Base-by-base conservation (phyloP, 2,329 filamentous ascomycete species). In the Colletotrichum sublineola region DNA sequence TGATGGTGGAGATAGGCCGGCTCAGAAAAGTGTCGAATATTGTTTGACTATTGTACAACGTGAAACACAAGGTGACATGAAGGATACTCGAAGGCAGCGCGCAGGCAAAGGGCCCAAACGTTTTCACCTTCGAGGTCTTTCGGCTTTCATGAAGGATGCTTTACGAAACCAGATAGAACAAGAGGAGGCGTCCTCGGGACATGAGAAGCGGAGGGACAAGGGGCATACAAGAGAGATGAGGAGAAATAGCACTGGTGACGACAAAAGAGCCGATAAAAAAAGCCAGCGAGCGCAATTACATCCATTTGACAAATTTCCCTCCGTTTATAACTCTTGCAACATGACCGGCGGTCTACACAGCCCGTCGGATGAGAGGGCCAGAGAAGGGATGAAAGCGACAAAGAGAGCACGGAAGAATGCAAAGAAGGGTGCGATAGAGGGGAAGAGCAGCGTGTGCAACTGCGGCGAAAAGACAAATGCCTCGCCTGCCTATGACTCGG, bases 381-480 rank as follows among this genome's bases (percentile, higher is more conserved):
- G 48, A 62, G 15, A 53, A 53, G 36, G 18, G 38, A 24, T 15
- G 36, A 42, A 20, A 29, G 8, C 14, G 33, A 40, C 4, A 42
- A 53, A 9, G 18, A 53, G 20, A 31, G 29, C 42, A 31, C n/a
- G n/a, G 12, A 20, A 53, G 48, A 53, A 42, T 18, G 38, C 24
- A 40, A 38, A 53, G 61, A 12, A 3, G 36, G 46, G 46, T 3
- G 29, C 12, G 24, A 52, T 9, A 29, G 31, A 40, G 46, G 15
- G 31, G 3, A 29, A 50, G 42, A 29, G 8, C 31, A 14, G 36
- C 48, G 38, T 20, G 67, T 33, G 44, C 20, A 65, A 52, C 15
- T 57, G 33, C 29, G 20, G 14, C 14, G 52, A 31, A 44, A 20
- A 36, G 46, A 42, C 33, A 57, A 60, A 70, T 55, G n/a, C 38